Conservation (phyloP, 75 land plant species). For the Isoetes taiwanensis region DNA sequence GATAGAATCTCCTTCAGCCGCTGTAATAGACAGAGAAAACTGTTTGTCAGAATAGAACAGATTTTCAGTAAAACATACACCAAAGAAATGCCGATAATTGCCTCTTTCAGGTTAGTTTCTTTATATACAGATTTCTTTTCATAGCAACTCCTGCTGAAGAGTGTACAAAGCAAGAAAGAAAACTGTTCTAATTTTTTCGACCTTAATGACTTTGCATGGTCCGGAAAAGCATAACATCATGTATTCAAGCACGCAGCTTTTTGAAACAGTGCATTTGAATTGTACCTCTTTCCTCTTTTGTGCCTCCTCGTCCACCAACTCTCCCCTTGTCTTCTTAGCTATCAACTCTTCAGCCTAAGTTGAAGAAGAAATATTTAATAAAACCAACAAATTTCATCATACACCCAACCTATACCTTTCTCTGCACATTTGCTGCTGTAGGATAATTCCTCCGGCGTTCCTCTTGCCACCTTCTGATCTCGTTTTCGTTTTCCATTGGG, state of each 20-base stretch:
- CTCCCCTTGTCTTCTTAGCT: constrained; percentile 18
- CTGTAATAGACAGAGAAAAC: constrained; percentile 29
- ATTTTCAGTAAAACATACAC: not conserved
- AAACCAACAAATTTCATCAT: constrained; percentile 1
- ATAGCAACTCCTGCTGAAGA: too few species aligned
- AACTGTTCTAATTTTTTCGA: too few species aligned
- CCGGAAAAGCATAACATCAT: too few species aligned
- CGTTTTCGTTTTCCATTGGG: constrained; percentile 39
- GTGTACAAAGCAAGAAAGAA: too few species aligned
- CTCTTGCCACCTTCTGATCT: constrained; percentile 69
- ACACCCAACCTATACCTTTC: constrained; percentile 33
- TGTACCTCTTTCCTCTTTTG: constrained; percentile 56
- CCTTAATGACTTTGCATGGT: too few species aligned
- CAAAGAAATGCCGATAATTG: not conserved
- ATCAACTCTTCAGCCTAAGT: constrained; percentile 33
- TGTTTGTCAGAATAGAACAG: not conserved
- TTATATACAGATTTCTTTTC: too few species aligned
- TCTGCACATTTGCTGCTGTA: constrained; percentile 40
- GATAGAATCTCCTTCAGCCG: constrained; percentile 68
- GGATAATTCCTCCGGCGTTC: constrained; percentile 73
- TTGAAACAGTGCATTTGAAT: too few species aligned
- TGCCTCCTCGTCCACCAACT: constrained; percentile 32
- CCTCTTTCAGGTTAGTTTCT: too few species aligned
- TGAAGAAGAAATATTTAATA: not conserved
- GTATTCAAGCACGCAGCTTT: too few species aligned